phyloP scores from a whole-genome alignment of 805 yeast genomes.

The Candida nemodendra region DNA sequence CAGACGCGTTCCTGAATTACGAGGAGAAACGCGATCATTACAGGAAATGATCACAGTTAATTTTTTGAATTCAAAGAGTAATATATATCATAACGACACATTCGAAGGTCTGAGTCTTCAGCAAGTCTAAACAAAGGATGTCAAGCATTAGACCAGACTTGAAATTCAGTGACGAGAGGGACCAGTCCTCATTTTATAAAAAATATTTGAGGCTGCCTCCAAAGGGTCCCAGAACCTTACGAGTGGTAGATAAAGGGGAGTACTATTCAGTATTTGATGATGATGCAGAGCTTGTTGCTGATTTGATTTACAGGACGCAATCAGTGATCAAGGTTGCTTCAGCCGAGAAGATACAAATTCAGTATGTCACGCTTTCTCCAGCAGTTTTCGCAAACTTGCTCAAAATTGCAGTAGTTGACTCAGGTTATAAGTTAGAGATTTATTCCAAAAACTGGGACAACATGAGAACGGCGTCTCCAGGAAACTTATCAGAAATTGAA shows the following conservation, averaged over 20 bases:
- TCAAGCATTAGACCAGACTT: slow-evolving; percentile 49
- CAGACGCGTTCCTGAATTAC: too few relatives aligned
- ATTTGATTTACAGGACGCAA: slow-evolving; percentile 75
- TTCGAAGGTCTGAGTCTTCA: background rate
- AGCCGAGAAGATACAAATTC: slow-evolving; percentile 40
- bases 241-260: slow-evolving; percentile 80
- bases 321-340: slow-evolving; percentile 62
- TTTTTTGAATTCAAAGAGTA: too few relatives aligned
- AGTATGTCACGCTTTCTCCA: slow-evolving; percentile 74
- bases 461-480: slow-evolving; percentile 75
- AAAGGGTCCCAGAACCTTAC: slow-evolving; percentile 49
- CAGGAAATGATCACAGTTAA: too few relatives aligned
- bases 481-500: slow-evolving; percentile 78
- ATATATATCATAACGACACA: too few relatives aligned
- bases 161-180: slow-evolving; percentile 53
- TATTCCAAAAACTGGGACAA: slow-evolving; percentile 66
- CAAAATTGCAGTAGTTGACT: slow-evolving; percentile 63
- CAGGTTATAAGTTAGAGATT: slow-evolving; percentile 76
- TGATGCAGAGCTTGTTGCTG: slow-evolving; percentile 84
- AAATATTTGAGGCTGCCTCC: slow-evolving; percentile 49
- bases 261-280: slow-evolving; percentile 71
- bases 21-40: too few relatives aligned
- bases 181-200: slow-evolving; percentile 45
- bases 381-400: slow-evolving; percentile 69
- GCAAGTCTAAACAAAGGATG: slow-evolving; percentile 12